Evolutionary conservation across 2,329 filamentous ascomycete genomes (phyloP), one percentile per base, ranked within the genome.

Genomic region (Aspergillus sp.): DNA sequence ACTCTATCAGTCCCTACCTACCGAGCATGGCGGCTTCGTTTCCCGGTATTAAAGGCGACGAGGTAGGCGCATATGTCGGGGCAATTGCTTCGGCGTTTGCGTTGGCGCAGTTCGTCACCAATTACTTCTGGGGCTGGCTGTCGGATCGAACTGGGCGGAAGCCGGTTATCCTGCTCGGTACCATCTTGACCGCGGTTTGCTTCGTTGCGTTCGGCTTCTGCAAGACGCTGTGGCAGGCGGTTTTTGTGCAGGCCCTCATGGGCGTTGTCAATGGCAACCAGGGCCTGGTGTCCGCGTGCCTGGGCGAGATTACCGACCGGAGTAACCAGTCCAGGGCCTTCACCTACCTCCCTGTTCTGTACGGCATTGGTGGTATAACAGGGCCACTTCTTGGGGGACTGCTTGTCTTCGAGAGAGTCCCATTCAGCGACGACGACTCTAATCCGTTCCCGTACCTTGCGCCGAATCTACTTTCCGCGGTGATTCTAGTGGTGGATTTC

Each of bases 261-360:
- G 91, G 91, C 3, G 57, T 93, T 33, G 75, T 94, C 32, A 98
- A 96, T 57, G 91, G 91, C 32, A 98, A 98, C 50, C 86, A 91
- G 17, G 89, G 86, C 4, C 80, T 95, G 8, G 86, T 98, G 10
- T 89, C 86, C 5, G 95, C 91, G 0, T 93, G 89, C 30, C 61
- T 98, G 30, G 91, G 91, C 25, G 91, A 98, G 58, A 82, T 98
- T 32, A 98, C 91, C 2, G 88, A 96, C 54, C 78, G 86, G 34
- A 91, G 82, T 42, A 98, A 98, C 57, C 91, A 98, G 68, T 91
- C 85, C 51, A 74, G 75, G 33, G 91, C 86, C 0, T 98, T 98
- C 50, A 91, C 84, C 2, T 98, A 94, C 64, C 67, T 98, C 26
- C 91, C 91, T 0, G 82, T 96, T 24, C 80, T 96, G n/a, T 98